These are phyloP conservation scores for Setaria viridis DNA, from an alignment of 202 grass and related monocot species.

Conservation along the genomic window DNA sequence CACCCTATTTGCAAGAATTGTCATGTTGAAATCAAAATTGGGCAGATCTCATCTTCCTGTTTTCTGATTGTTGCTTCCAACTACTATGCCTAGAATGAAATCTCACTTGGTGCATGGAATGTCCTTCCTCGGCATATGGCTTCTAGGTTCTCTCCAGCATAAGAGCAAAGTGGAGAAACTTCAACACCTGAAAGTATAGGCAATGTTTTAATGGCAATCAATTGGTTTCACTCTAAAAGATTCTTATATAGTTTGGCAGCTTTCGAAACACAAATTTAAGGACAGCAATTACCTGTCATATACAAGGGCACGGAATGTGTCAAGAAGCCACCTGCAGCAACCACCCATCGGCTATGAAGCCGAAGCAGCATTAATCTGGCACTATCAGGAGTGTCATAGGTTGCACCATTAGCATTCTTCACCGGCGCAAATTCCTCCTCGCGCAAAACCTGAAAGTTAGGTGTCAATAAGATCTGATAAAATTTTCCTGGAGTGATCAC, in stretches of 20 bases:
- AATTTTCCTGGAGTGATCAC: background rate
- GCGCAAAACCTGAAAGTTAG: conserved; percentile 59
- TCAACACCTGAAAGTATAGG: conserved; percentile 66
- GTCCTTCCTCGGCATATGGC: conserved; percentile 82
- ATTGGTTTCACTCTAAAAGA: conserved; percentile 19
- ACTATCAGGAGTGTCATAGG: conserved; percentile 79
- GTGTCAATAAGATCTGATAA: background rate
- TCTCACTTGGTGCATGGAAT: conserved; percentile 87
- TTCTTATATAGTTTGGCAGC: background rate
- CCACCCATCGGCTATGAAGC: conserved; percentile 87
- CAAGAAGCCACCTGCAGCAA: conserved; percentile 88
- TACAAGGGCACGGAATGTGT: conserved; percentile 84
- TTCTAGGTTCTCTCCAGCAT: conserved; percentile 78
- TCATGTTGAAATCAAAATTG: conserved; percentile 37
- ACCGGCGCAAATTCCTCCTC: conserved; percentile 97
- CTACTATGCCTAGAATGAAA: conserved; percentile 57
- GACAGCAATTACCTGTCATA: conserved; percentile 65
- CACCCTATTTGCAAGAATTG: conserved; percentile 45
- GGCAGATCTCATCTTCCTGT: conserved; percentile 25
- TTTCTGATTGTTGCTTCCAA: conserved; percentile 30
- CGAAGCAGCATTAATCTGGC: conserved; percentile 80
- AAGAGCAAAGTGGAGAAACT: conserved; percentile 86
- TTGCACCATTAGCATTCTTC: conserved; percentile 88
- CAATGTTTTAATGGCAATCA: conserved; percentile 37
- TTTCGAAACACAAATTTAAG: background rate